Percentiles rank a stretch among this genome's conserved stretches.
Conservation (phyloP, 1,139 yeast species). For the Citeromyces siamensis region DNA sequence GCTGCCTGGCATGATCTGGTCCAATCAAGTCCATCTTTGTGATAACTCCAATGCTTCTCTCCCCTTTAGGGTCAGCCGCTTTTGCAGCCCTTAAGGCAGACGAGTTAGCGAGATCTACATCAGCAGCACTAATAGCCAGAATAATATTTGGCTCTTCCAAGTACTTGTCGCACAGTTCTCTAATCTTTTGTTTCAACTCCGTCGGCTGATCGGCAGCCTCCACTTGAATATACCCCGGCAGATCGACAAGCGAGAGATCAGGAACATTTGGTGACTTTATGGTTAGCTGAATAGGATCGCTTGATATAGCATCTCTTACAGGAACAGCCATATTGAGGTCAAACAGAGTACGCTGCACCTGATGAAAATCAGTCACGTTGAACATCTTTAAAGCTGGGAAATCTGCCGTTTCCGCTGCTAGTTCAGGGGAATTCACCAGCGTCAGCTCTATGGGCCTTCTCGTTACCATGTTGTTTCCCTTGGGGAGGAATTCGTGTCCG, state of each 20-base stretch:
- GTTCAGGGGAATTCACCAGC: constrained; percentile 70
- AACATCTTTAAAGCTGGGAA: constrained; percentile 82
- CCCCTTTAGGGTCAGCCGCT: constrained; percentile 86
- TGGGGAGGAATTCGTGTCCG: constrained; percentile 89
- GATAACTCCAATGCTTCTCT: constrained; percentile 90
- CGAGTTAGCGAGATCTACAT: constrained; percentile 94
- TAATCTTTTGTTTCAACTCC: constrained; percentile 68
- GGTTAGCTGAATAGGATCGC: constrained; percentile 84
- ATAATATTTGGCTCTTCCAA: constrained; percentile 88
- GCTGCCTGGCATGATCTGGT: constrained; percentile 56
- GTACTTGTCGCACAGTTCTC: constrained; percentile 72
- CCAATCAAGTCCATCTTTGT: constrained; percentile 88
- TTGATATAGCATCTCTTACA: constrained; percentile 69
- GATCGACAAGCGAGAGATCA: constrained; percentile 84
- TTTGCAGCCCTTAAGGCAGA: constrained; percentile 92
- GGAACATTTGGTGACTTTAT: constrained; percentile 90
- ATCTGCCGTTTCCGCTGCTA: constrained; percentile 83
- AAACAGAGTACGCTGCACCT: constrained; percentile 72
- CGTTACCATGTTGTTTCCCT: constrained; percentile 93
- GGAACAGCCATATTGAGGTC: constrained; percentile 94
- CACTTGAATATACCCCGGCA: constrained; percentile 96
- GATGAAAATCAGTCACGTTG: constrained; percentile 75
- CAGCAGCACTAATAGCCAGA: constrained; percentile 93
- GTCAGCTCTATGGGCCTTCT: constrained; percentile 93
- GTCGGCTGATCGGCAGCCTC: constrained; percentile 95